phyloP scores from a whole-genome alignment of 2,329 filamentous ascomycete species.

The Eutypa lata region DNA sequence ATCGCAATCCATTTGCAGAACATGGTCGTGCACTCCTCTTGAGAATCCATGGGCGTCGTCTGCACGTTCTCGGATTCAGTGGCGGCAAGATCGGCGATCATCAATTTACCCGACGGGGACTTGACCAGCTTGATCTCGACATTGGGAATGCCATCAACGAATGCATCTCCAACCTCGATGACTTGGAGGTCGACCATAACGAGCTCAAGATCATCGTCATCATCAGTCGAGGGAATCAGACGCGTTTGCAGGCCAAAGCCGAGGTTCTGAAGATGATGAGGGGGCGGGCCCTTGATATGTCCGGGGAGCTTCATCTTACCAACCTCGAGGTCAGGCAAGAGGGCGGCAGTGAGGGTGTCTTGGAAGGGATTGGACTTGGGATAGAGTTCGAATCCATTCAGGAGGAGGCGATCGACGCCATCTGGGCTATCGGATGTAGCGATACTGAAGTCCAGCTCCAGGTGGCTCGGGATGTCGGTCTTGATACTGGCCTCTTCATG shows the following conservation, averaged over 20 bases:
- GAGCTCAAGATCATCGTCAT: conserved; percentile 47
- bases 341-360: conserved; percentile 41
- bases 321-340: conserved; percentile 36
- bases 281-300: conserved; percentile 27
- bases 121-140: conserved; percentile 62
- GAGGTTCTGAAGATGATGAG: conserved; percentile 33
- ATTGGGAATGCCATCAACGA: conserved; percentile 51
- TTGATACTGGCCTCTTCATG: conserved; percentile 5
- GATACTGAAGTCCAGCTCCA: conserved; percentile 55
- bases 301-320: conserved; percentile 26
- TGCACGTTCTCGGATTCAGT: conserved; percentile 25
- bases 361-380: conserved; percentile 46
- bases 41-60: conserved; percentile 26
- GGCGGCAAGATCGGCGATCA: conserved; percentile 49
- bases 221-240: conserved; percentile 43
- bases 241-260: conserved; percentile 47
- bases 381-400: conserved; percentile 62
- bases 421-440: conserved; percentile 32
- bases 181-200: conserved; percentile 56
- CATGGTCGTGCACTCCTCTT: conserved; percentile 34
- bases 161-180: conserved; percentile 55
- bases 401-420: conserved; percentile 43
- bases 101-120: conserved; percentile 50
- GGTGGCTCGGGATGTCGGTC: conserved; percentile 36
- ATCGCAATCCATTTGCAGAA: conserved; percentile 55